Percentiles rank a stretch among this genome's conserved stretches.
Evolutionary conservation across 2,329 filamentous ascomycete species (phyloP).

Genomic region (Pezicula radicicola): DNA sequence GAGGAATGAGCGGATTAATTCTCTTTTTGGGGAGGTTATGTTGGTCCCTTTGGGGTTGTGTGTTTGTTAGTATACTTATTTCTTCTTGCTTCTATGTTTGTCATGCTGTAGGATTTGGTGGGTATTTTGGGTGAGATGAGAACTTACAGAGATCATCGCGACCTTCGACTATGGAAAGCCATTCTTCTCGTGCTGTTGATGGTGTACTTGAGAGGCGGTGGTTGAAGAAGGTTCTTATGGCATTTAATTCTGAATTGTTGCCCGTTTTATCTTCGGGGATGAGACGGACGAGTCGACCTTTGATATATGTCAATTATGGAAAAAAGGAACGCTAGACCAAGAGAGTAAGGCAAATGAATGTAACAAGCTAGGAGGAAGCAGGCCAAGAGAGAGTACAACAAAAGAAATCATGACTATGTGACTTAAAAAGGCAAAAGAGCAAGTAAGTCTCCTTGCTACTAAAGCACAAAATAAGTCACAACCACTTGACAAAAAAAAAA

Average conservation of each 20-base stretch:
- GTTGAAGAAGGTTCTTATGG: conserved; percentile 84
- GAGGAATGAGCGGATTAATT: conserved; percentile 74
- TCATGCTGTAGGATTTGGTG: no score
- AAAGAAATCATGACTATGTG: no score
- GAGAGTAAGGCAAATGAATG: no score
- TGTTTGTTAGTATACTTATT: no score
- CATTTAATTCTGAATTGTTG: conserved; percentile 59
- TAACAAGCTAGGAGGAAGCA: no score
- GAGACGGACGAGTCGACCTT: conserved; percentile 83
- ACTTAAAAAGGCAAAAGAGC: no score
- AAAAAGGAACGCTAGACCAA: no score
- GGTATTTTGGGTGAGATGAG: no score
- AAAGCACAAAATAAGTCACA: no score
- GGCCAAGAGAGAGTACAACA: no score
- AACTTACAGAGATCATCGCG: conserved; percentile 61
- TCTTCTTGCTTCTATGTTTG: no score
- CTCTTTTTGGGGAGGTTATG: conserved; percentile 69
- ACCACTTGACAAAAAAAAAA: neutral
- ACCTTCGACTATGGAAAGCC: conserved; percentile 86
- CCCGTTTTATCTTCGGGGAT: conserved; percentile 63
- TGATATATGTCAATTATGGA: neutral
- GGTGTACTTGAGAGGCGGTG: conserved; percentile 69
- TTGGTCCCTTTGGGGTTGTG: conserved; percentile 44
- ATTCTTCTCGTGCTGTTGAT: conserved; percentile 66
- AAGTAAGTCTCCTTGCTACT: no score